Evolutionary conservation across 352 stramenopile species (phyloP).

Genomic region (Phytopythium ostracodes): DNA sequence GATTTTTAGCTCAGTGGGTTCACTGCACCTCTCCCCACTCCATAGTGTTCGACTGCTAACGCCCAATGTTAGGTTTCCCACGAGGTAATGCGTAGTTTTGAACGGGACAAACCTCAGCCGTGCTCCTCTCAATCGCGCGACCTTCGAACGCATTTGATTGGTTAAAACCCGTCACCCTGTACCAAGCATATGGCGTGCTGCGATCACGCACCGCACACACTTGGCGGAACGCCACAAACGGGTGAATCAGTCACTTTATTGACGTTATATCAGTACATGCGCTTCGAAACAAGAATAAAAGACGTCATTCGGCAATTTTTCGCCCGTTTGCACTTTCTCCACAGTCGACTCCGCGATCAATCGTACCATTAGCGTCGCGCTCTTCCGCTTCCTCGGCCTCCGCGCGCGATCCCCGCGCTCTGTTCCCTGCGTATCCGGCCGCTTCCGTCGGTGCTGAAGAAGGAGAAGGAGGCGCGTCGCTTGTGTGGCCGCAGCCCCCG

Average conservation of each 20-base stretch:
- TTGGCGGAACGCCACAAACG: not conserved
- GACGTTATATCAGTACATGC: too few species aligned
- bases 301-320: not conserved
- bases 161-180: not conserved
- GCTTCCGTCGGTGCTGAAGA: not conserved
- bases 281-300: too few species aligned
- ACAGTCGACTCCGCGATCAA: not conserved
- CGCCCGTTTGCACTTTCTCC: not conserved
- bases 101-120: not conserved
- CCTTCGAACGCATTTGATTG: not conserved
- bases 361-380: not conserved
- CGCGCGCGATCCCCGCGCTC: not conserved
- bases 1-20: not conserved
- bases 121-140: not conserved
- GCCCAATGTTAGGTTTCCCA: too few species aligned
- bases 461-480: not conserved
- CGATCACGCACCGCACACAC: not conserved
- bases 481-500: not conserved
- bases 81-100: not conserved
- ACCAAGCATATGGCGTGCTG: not conserved
- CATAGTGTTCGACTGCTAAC: too few species aligned
- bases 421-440: not conserved
- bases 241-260: not conserved
- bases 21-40: not conserved
- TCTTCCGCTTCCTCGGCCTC: not conserved